A percentile compares a stretch with the other conserved stretches of the same genome.
These are phyloP conservation scores for Lentithecium fluviatile DNA, from an alignment of 495 filamentous ascomycete species.

Conservation along the genomic window DNA sequence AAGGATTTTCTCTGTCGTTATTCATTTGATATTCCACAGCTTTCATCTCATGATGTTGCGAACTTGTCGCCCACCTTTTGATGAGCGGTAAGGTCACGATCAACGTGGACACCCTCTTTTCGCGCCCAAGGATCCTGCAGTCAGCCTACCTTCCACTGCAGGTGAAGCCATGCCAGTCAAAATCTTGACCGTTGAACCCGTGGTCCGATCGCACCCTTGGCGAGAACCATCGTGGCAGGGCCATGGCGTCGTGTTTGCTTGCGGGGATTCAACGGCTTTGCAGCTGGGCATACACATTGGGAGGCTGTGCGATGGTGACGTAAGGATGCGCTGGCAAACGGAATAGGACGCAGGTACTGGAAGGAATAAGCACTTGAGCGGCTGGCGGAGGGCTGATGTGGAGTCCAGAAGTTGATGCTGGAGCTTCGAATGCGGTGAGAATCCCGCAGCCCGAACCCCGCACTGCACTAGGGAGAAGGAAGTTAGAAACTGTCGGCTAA, in stretches of 20 bases:
- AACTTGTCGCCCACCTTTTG: neutral
- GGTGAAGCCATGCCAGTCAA: too few species aligned
- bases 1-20: too few species aligned
- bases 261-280: too few species aligned
- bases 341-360: neutral
- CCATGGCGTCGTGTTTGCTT: neutral
- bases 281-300: neutral
- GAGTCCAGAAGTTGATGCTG: neutral
- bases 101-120: neutral
- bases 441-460: conserved; percentile 3
- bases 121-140: neutral
- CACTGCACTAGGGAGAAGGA: conserved; percentile 4
- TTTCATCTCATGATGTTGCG: too few species aligned
- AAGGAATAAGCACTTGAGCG: too few species aligned
- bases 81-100: neutral
- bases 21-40: too few species aligned
- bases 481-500: neutral
- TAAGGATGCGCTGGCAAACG: conserved; percentile 21
- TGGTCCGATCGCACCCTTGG: conserved; percentile 1
- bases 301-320: conserved; percentile 17
- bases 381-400: neutral
- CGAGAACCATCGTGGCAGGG: conserved; percentile 26
- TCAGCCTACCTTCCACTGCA: neutral
- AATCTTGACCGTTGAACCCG: neutral
- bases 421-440: neutral